Conservation (phyloP, 1,284 basidiomycete genomes). For the Anthracocystis setariae region DNA sequence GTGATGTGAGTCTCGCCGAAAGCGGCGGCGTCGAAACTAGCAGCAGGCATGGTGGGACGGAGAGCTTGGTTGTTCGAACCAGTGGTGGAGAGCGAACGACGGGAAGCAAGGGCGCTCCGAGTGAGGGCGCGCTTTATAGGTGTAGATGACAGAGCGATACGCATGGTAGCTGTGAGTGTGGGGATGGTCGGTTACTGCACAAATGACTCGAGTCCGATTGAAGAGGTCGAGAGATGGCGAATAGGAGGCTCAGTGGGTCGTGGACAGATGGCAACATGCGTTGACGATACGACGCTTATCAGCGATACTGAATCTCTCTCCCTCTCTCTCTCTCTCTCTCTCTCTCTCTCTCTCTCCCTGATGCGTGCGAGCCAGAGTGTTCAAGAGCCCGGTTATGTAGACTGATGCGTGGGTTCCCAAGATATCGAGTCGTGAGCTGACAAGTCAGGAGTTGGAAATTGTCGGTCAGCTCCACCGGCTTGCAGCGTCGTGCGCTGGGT, state of each 20-base stretch:
- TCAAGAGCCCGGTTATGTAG: not conserved
- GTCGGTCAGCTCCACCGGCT: not conserved
- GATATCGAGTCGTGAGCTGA: too few relatives aligned
- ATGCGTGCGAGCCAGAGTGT: not conserved
- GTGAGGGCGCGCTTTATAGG: constrained; percentile 29
- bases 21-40: constrained; percentile 43
- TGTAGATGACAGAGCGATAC: constrained; percentile 17
- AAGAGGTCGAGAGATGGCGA: constrained; percentile 1
- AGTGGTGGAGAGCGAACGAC: constrained; percentile 13
- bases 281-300: constrained; percentile 2
- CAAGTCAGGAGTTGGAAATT: not conserved
- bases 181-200: not conserved
- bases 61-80: constrained; percentile 1
- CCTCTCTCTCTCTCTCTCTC: too few relatives aligned
- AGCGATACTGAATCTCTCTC: constrained; percentile 1
- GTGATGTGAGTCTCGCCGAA: constrained; percentile 63
- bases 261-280: not conserved
- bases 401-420: not conserved
- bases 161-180: constrained; percentile 11
- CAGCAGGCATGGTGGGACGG: constrained; percentile 35
- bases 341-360: too few relatives aligned
- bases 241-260: not conserved
- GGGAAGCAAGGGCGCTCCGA: constrained; percentile 8
- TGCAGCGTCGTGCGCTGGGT: not conserved
- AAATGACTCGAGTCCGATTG: not conserved